These are phyloP conservation scores for Fraxinus xanthoxyloides DNA, from an alignment of 305 asterid species.

Conservation along the genomic window DNA sequence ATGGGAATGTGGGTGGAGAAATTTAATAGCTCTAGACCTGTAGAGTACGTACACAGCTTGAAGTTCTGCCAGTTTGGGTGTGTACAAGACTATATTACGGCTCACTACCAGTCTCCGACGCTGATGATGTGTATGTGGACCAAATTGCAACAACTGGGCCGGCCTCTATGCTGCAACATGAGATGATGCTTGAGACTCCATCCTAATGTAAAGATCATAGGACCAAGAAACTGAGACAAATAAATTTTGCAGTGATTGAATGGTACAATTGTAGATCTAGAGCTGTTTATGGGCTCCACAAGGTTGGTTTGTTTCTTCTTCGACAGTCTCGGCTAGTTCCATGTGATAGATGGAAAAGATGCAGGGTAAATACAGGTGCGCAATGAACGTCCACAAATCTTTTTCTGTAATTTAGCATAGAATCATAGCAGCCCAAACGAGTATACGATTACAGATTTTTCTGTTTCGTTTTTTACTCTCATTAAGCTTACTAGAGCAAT, in stretches of 20 bases:
- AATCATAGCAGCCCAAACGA: background rate
- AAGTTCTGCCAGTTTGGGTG: conserved; percentile 95
- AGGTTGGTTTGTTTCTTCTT: background rate
- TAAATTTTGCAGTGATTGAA: conserved; percentile 50
- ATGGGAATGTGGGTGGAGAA: conserved; percentile 90
- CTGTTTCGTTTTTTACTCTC: background rate
- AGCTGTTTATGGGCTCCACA: background rate
- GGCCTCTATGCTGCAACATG: conserved; percentile 85
- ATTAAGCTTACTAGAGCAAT: background rate
- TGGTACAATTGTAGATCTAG: conserved; percentile 28
- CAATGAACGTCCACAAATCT: background rate
- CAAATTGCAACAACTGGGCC: conserved; percentile 56
- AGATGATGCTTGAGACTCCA: conserved; percentile 41
- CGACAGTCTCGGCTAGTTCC: conserved; percentile 14
- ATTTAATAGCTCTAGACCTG: conserved; percentile 48
- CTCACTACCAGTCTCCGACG: conserved; percentile 94
- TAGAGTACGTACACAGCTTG: conserved; percentile 81
- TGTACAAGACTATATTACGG: conserved; percentile 70
- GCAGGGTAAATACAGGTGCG: conserved; percentile 12
- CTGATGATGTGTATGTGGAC: conserved; percentile 93
- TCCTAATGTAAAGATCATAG: background rate
- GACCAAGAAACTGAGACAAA: conserved; percentile 10
- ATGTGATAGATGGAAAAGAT: conserved; percentile 27
- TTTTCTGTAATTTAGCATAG: background rate
- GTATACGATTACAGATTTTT: background rate